Evolutionary conservation across 2,329 filamentous ascomycete genomes (phyloP).

Genomic region (Penicillium sp.): DNA sequence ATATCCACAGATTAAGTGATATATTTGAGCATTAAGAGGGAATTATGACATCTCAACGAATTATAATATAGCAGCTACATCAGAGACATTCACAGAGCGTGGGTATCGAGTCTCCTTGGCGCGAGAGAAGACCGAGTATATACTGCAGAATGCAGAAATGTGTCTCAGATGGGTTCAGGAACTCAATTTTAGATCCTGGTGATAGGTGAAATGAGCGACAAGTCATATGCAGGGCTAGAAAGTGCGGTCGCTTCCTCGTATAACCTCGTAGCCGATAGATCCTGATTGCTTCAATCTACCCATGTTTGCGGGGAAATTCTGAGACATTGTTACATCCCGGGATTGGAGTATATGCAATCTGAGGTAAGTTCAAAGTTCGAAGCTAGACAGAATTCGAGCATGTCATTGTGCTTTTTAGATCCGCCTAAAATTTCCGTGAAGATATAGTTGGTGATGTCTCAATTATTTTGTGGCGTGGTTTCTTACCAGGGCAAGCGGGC

Average conservation of each 20-base stretch:
- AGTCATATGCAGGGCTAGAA: neutral
- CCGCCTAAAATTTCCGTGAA: neutral
- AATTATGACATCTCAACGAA: neutral
- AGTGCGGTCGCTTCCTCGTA: neutral
- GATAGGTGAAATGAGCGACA: neutral
- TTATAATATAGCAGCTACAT: too few relatives aligned
- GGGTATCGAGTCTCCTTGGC: neutral
- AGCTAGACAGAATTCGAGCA: neutral
- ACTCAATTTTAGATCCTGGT: too few relatives aligned
- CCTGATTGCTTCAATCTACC: neutral
- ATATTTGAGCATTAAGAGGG: neutral
- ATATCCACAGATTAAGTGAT: neutral
- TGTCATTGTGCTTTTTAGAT: neutral
- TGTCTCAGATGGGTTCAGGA: conserved; percentile 1
- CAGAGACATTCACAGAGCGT: neutral
- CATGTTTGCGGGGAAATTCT: neutral
- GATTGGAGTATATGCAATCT: neutral
- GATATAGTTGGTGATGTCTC: neutral
- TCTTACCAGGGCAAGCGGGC: neutral
- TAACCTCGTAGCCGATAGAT: neutral
- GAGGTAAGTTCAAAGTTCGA: neutral
- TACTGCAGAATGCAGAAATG: neutral
- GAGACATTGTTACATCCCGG: conserved; percentile 1
- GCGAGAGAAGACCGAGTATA: neutral
- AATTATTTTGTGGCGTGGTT: neutral